Evolutionary conservation across 139 green algal genomes (phyloP), one percentile per base, ranked within the genome.

Genomic region (Tetradesmus lagerheimii): DNA sequence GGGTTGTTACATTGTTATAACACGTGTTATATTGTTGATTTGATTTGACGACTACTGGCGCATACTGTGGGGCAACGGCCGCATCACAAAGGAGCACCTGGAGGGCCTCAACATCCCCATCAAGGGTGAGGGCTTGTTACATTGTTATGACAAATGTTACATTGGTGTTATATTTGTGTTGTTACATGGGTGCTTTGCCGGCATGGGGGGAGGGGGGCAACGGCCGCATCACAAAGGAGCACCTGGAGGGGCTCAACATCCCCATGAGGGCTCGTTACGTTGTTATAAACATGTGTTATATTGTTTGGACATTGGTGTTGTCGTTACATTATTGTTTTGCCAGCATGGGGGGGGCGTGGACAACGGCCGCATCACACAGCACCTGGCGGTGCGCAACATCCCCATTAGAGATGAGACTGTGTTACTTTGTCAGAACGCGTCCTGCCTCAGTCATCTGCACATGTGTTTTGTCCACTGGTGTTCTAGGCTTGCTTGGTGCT

Each of bases 41-140:
- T n/a, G n/a, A n/a, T n/a, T n/a, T n/a, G 89, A 93, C 67, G 93
- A 94, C 87, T 93, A 94, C 91, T 93, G 91, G 93, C 92, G 94
- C 0, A 92, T 97, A 50, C 85, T 98, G 67, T 99, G 94, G 95
- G 95, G 98, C 31, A 93, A 94, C 35, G 94, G 89, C n/a, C 27
- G n/a, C 29, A 88, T 99, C 37, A 97, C 94, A 0, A 43, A 88
- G 20, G 96, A 98, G 78, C 84, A 89, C 39, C 90, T 99, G 57
- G 93, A 92, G 2, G 86, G 34, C 38, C 97, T 96, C 92, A 79
- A 93, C 64, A 93, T 94, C 85, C 94, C 95, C 53, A 93, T 97
- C 88, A 96, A 90, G 2, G 83, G 92, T 93, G 31, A 1, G 87
- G 12, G 8, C n/a, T 23, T 0, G 4, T 39, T 37, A 1, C 20